Evolutionary conservation across 345 rosid species (phyloP), one percentile per base, ranked within the genome.

Genomic region (Eucalyptus melliodora): DNA sequence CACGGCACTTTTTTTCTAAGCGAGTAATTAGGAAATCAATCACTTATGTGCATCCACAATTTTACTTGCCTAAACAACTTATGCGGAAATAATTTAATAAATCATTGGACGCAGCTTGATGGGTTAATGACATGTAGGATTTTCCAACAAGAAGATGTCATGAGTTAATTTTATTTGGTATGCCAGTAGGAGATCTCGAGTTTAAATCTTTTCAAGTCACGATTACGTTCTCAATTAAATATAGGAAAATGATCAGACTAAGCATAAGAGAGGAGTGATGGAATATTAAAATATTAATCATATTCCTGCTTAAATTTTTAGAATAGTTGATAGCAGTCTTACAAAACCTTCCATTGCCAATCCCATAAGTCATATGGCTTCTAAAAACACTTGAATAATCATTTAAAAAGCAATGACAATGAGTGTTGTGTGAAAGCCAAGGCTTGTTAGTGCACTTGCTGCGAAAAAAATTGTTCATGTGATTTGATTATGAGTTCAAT

Each of bases 181-280:
- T 10, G 13, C 0, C 3, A 10, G 1, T 0, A 56, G 6, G 13
- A 56, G 30, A 24, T 24, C 12, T 23, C 3, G 30, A 56, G 30
- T 56, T 56, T 9, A 56, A 56, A 56, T 24, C 1, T 56, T 24
- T 56, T 23, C 2, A 56, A 9, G 13, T 10, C 1, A 24, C 30
- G 1, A 56, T 56, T 24, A 24, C 6, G 0, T 9, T 24, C 12
- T 24, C 6, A 24, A 56, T 56, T 10, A 56, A 56, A 56, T 56
- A 56, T 9, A 24, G 13, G 12, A 56, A 56, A 56, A 56, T 23
- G 13, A 56, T 56, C 14, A 2, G 13, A 23, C 11, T 24, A 56
- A 23, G 6, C 13, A 56, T 10, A 1, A 56, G 30, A 1, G 12
- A 24, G 30, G 6, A 56, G 62, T 4, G 62, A 24, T 56, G 6